These are phyloP conservation scores for Pichia pseudocactophila DNA, from an alignment of 805 yeast species.

Conservation along the genomic window DNA sequence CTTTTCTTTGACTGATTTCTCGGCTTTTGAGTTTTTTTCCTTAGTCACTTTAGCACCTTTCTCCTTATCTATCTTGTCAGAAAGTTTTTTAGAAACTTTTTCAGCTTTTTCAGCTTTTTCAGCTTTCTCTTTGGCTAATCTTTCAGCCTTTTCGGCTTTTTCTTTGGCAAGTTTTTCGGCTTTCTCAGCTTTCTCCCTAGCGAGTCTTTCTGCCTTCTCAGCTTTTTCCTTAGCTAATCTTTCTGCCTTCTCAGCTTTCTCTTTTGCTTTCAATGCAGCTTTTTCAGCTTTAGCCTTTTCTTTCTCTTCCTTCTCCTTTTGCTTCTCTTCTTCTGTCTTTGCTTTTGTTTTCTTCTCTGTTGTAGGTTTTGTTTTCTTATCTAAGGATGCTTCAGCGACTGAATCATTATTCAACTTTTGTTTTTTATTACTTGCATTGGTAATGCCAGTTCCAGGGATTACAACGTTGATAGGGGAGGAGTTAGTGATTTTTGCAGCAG, in stretches of 20 bases:
- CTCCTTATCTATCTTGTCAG: no score
- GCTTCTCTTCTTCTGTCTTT: not conserved
- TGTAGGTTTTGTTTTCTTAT: not conserved
- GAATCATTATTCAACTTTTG: not conserved
- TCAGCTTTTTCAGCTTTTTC: no score
- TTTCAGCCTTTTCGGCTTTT: constrained; percentile 5
- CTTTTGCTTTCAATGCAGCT: not conserved
- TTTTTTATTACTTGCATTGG: not conserved
- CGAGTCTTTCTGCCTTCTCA: not conserved
- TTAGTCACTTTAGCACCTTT: no score
- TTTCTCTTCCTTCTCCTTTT: not conserved
- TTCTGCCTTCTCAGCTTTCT: constrained; percentile 1
- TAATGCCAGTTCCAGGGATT: not conserved
- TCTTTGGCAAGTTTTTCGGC: constrained; percentile 3
- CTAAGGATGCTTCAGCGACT: not conserved
- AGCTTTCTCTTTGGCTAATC: constrained; percentile 1
- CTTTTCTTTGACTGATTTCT: constrained; percentile 1
- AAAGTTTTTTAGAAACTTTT: no score
- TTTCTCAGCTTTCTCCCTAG: constrained; percentile 6
- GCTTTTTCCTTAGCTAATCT: not conserved
- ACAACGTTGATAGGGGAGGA: not conserved
- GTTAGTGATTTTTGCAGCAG: not conserved
- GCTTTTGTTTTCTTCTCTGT: not conserved
- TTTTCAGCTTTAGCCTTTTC: constrained; percentile 1
- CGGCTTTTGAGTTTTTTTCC: no score